phyloP scores from a whole-genome alignment of 2,329 filamentous ascomycete species.

The Aspergillus calidoustus region DNA sequence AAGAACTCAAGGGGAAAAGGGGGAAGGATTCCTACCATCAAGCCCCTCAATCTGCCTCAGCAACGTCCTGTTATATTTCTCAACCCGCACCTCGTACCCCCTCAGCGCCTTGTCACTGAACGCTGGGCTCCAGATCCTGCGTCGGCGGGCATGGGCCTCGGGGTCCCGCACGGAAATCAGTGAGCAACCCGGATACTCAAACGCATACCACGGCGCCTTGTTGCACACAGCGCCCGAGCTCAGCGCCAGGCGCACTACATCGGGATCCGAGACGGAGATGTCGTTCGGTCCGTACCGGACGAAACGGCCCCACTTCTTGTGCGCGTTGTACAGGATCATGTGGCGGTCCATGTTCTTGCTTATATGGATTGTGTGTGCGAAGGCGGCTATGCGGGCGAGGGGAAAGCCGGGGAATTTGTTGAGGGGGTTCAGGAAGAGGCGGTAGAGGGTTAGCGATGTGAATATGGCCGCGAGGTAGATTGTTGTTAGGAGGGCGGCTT shows the following conservation, averaged over 20 bases:
- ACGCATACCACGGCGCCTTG: not conserved
- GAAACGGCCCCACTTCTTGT: not conserved
- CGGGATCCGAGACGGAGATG: not conserved
- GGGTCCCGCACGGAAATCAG: not conserved
- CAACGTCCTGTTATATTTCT: conserved; percentile 10
- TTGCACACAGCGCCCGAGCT: not conserved
- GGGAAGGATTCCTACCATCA: not conserved
- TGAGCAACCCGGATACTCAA: not conserved
- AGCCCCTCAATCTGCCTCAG: not conserved
- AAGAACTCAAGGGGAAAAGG: no score
- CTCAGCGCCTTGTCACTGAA: conserved; percentile 1
- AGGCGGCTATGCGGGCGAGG: not conserved
- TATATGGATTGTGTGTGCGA: not conserved
- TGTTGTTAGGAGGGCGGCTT: not conserved
- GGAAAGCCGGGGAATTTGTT: not conserved
- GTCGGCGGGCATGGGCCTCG: not conserved
- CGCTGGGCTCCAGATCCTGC: conserved; percentile 5
- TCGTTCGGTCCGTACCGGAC: not conserved
- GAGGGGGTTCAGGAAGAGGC: not conserved
- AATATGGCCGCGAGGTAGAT: not conserved
- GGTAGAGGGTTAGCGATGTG: not conserved
- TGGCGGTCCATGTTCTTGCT: not conserved
- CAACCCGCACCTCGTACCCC: conserved; percentile 9
- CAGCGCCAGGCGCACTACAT: not conserved
- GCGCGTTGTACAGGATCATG: not conserved